These are phyloP conservation scores for Ascomycota sp. DNA, from an alignment of 2,329 filamentous ascomycete species.

Conservation along the genomic window DNA sequence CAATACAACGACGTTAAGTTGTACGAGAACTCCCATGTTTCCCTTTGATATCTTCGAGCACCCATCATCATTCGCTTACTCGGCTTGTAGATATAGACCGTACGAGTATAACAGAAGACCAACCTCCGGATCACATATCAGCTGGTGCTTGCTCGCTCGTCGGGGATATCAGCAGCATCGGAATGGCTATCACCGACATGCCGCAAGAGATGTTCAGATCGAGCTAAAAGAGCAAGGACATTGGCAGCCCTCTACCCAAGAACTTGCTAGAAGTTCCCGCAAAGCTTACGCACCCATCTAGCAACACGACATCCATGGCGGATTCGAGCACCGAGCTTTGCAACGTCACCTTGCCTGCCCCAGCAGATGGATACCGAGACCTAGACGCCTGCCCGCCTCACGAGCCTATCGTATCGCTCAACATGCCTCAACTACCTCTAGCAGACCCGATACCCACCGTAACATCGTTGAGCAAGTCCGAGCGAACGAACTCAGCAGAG, in stretches of 20 bases:
- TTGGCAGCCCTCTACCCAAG: neutral
- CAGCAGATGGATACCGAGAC: neutral
- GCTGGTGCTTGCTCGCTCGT: slow-evolving; percentile 59
- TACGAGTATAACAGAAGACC: slow-evolving; percentile 58
- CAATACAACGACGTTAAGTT: slow-evolving; percentile 54
- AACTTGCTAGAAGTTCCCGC: too few species aligned
- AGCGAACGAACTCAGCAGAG: neutral
- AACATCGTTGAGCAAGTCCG: neutral
- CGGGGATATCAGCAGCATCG: slow-evolving; percentile 63
- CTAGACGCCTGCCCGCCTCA: neutral
- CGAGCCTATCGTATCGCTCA: neutral
- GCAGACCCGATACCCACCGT: neutral
- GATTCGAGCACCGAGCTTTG: slow-evolving; percentile 1
- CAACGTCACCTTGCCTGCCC: neutral
- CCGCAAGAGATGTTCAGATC: slow-evolving; percentile 34
- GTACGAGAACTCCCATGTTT: slow-evolving; percentile 20
- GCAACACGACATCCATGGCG: slow-evolving; percentile 1
- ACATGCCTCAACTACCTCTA: slow-evolving; percentile 1
- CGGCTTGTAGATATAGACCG: slow-evolving; percentile 20
- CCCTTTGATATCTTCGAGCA: neutral
- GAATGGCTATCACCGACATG: slow-evolving; percentile 65
- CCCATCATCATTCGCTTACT: slow-evolving; percentile 2
- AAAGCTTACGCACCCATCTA: neutral
- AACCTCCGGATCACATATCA: slow-evolving; percentile 61
- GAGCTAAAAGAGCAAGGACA: slow-evolving; percentile 7